A percentile compares a stretch with the other conserved stretches of the same genome.
Conservation (phyloP, 2,329 filamentous ascomycete genomes). For the Fusarium sp. region DNA sequence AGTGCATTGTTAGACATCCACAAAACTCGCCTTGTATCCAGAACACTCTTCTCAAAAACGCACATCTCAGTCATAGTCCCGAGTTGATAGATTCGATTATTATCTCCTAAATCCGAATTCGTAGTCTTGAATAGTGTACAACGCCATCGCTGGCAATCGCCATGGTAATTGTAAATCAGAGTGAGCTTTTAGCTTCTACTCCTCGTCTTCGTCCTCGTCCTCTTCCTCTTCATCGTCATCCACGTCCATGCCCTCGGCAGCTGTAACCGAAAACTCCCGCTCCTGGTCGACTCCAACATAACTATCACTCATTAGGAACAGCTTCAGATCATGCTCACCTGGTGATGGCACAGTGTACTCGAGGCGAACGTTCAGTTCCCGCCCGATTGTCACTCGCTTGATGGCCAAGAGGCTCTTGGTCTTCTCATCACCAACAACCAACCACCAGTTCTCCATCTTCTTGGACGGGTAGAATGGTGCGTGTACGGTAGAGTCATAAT, state of each 20-base stretch:
- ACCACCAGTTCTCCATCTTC: constrained; percentile 99
- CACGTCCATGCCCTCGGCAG: constrained; percentile 93
- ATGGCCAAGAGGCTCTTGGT: constrained; percentile 89
- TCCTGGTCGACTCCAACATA: constrained; percentile 98
- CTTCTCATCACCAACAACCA: constrained; percentile 93
- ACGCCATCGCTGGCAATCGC: constrained; percentile 37
- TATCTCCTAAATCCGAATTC: constrained; percentile 44
- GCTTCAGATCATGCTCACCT: constrained; percentile 86
- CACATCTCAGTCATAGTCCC: constrained; percentile 34
- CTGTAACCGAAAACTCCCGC: constrained; percentile 84
- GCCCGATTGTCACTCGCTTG: constrained; percentile 90
- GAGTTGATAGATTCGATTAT: constrained; percentile 38
- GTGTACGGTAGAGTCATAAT: constrained; percentile 86
- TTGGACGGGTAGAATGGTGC: constrained; percentile 92
- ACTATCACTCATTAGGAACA: constrained; percentile 96
- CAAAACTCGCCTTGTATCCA: constrained; percentile 46
- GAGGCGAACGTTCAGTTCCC: constrained; percentile 79
- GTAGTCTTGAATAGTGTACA: constrained; percentile 49
- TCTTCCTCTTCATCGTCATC: constrained; percentile 89
- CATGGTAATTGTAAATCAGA: constrained; percentile 30
- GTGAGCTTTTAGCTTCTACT: constrained; percentile 30
- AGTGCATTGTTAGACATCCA: constrained; percentile 43
- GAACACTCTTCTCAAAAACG: constrained; percentile 43
- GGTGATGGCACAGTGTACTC: constrained; percentile 89
- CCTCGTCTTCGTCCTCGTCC: constrained; percentile 64